Evolutionary conservation across 345 rosid species (phyloP).

Genomic region (Acer negundo): DNA sequence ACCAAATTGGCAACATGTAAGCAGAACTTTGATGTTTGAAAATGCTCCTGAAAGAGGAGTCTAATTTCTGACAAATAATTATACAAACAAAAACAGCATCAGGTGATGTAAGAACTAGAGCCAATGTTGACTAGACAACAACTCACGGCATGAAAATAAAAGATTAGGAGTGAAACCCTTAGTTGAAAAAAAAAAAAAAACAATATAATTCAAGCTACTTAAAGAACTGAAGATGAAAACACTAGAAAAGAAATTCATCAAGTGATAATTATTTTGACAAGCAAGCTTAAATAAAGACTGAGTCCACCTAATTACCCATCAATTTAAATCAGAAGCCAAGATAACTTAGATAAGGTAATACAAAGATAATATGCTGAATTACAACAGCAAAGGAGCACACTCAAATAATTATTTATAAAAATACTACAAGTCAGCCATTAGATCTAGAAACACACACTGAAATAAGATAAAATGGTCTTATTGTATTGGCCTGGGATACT

Average conservation of each 20-base stretch:
- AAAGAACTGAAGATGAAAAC: background rate
- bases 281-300: background rate
- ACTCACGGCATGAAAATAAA: background rate
- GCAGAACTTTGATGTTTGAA: background rate
- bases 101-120: background rate
- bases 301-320: background rate
- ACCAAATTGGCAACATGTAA: conserved; percentile 20
- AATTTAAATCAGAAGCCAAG: background rate
- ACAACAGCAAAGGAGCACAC: background rate
- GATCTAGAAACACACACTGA: background rate
- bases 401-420: background rate
- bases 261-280: background rate
- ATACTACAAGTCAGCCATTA: background rate
- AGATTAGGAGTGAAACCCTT: background rate
- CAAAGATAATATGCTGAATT: background rate
- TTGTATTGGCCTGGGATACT: background rate
- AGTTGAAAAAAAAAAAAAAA: background rate
- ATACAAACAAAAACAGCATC: background rate
- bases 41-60: conserved; percentile 3
- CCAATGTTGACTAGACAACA: background rate
- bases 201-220: background rate
- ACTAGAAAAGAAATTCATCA: background rate
- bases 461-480: background rate
- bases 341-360: background rate
- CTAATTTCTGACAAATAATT: conserved; percentile 2